Evolutionary conservation across 2,329 filamentous ascomycete species (phyloP).

Genomic region (Claviceps arundinis): DNA sequence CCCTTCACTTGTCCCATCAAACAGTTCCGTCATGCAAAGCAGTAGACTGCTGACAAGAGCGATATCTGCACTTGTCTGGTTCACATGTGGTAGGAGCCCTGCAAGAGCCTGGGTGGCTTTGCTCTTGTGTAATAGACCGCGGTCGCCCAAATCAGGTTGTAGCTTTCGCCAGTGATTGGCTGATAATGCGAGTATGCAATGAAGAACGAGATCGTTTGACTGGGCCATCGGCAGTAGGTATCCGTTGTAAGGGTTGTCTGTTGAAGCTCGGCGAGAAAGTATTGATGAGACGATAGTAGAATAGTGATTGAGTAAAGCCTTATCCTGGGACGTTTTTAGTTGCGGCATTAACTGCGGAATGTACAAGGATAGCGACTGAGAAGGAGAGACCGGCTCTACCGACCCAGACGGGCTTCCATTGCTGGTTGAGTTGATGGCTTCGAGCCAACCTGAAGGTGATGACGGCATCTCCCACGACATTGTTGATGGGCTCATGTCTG

Average conservation of each 20-base stretch:
- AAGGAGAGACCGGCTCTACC: conserved; percentile 6
- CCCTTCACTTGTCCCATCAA: conserved; percentile 26
- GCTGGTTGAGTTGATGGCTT: conserved; percentile 13
- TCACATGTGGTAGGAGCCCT: conserved; percentile 20
- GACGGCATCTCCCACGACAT: conserved; percentile 12
- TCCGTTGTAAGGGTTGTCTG: conserved; percentile 18
- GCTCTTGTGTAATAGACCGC: conserved; percentile 19
- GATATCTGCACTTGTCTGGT: conserved; percentile 18
- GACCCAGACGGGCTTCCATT: conserved; percentile 12
- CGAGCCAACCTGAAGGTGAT: conserved; percentile 13
- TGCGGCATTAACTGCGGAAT: conserved; percentile 18
- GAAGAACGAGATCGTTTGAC: conserved; percentile 19
- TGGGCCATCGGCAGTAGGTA: conserved; percentile 21
- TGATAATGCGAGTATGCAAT: conserved; percentile 20
- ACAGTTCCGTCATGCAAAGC: conserved; percentile 29
- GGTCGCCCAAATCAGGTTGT: conserved; percentile 17
- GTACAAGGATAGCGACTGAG: conserved; percentile 15
- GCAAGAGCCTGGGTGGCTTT: conserved; percentile 19
- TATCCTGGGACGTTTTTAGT: conserved; percentile 16
- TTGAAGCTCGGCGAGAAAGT: conserved; percentile 17
- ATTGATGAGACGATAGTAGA: conserved; percentile 20
- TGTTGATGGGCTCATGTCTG: conserved; percentile 10
- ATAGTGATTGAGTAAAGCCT: conserved; percentile 21
- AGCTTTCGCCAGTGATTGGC: conserved; percentile 23
- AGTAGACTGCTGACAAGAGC: conserved; percentile 26